Evolutionary conservation across 2,329 filamentous ascomycete species (phyloP), one percentile per base, ranked within the genome.

Genomic region (Calonectria pseudoreteaudii): DNA sequence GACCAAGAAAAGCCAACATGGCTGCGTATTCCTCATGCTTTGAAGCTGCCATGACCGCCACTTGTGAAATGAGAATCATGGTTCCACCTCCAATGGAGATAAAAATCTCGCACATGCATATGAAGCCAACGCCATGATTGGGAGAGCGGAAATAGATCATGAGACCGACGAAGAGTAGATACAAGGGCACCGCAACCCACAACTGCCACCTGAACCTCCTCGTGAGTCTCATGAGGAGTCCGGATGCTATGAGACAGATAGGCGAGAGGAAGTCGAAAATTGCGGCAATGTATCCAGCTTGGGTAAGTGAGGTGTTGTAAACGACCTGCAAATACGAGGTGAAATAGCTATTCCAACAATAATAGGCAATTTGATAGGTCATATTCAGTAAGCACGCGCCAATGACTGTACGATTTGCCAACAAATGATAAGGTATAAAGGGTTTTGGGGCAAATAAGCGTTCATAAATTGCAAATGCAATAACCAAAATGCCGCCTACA

Each of bases 401-500:
- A 36, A 81, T 68, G 8, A 85, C 91, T 0, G 92, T 94, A 36
- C 88, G 86, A 71, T 70, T 71, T 41, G 75, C 75, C 72, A 79
- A 74, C 18, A 79, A 68, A 20, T 83, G 81, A n/a, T 83, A 74
- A 1, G 83, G 82, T n/a, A 83, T 78, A 30, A 84, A 77, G 2
- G 82, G 90, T 56, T 87, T 86, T 0, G 76, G 77, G 1, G 77
- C 71, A 30, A 74, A 52, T 5, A 76, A 83, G 86, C 82, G 93
- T 91, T 88, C 90, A 91, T 4, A 89, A 68, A 74, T 49, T 2
- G 84, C 88, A 74, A 93, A 90, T 3, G 81, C 80, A 5, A 85
- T 81, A 3, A 92, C 80, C 30, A 86, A 84, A 0, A 88, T 80
- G 5, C 84, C 83, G 1, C 91, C 90, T 26, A 91, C 76, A 3